Evolutionary conservation across 768 basidiomycete species (phyloP), one percentile per base, ranked within the genome.

Genomic region (Pleurotus tuber-regium): DNA sequence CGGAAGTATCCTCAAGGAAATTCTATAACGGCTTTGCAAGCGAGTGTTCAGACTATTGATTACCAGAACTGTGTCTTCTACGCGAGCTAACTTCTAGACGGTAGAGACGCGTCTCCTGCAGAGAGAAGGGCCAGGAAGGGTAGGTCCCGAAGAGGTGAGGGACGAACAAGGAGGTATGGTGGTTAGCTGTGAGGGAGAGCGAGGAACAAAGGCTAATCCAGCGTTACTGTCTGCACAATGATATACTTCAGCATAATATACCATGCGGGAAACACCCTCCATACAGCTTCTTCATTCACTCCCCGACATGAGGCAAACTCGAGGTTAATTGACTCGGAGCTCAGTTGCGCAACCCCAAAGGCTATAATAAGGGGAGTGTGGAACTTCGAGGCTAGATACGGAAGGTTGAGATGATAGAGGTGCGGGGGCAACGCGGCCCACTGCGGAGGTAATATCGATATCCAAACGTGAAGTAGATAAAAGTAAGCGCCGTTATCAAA

Each of bases 271-370:
- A 31, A 19, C 46, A 35, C 18, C 29, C 46, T 48, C 29, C 12
- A 23, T 10, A 16, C 46, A 35, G 31, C 46, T 48, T 48, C 46
- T 35, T 24, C 46, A n/a, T 48, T 30, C 28, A 33, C 31, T 21
- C 18, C 35, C 31, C 29, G 31, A 16, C 46, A 48, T 35, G 46
- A 48, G 46, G 46, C 23, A 31, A 23, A 35, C 29, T 33, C 31
- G 46, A 48, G 46, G 46, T 48, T 9, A 31, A 48, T 48, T 48
- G 46, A 35, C 46, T 36, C 46, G 31, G 46, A 48, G 35, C 46
- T 48, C 46, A 36, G 46, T 19, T 24, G 11, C 16, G 19, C 46
- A 48, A 26, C 29, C n/a, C n/a, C 24, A 12, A 12, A 30, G 28
- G 43, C 31, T 12, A 33, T n/a, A n/a, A n/a, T n/a, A n/a, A n/a